phyloP scores from a whole-genome alignment of 495 filamentous ascomycete species.

The Lophiostoma macrostomum region DNA sequence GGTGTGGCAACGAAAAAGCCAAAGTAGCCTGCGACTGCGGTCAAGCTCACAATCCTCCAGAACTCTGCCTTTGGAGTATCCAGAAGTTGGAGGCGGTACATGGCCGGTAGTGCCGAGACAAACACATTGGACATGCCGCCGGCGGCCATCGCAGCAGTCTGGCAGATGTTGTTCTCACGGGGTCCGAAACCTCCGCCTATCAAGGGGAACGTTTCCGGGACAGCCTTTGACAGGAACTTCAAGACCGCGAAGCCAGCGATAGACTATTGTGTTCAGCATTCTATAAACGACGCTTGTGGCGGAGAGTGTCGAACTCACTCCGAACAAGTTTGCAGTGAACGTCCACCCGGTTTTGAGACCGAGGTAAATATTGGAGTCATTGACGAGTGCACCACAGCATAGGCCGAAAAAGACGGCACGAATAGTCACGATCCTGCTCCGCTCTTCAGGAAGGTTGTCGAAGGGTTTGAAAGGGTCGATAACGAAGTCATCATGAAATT shows the following conservation, averaged over 20 bases:
- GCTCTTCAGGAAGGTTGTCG: slow-evolving; percentile 38
- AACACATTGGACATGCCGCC: slow-evolving; percentile 64
- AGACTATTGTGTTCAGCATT: slow-evolving; percentile 34
- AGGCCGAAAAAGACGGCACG: slow-evolving; percentile 57
- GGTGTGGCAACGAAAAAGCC: slow-evolving; percentile 67
- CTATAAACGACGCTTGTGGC: not conserved
- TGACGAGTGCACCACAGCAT: slow-evolving; percentile 58
- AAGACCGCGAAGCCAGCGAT: slow-evolving; percentile 67
- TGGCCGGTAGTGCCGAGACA: slow-evolving; percentile 60
- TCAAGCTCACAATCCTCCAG: slow-evolving; percentile 58
- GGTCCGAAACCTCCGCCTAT: slow-evolving; percentile 61
- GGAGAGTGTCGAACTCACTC: slow-evolving; percentile 27
- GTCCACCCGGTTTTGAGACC: slow-evolving; percentile 67
- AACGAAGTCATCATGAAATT: slow-evolving; percentile 24
- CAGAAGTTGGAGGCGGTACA: slow-evolving; percentile 58
- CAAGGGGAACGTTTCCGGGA: slow-evolving; percentile 51
- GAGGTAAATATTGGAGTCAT: slow-evolving; percentile 64
- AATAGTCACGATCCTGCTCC: slow-evolving; percentile 52
- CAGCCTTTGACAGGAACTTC: slow-evolving; percentile 51
- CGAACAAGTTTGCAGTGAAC: slow-evolving; percentile 51
- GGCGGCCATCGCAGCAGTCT: slow-evolving; percentile 61
- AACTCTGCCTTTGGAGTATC: slow-evolving; percentile 54
- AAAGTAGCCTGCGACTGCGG: slow-evolving; percentile 62
- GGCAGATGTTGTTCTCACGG: slow-evolving; percentile 65
- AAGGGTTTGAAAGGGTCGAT: slow-evolving; percentile 37